These are phyloP conservation scores for Cryptococcus hybrid DNA, from an alignment of 1,284 basidiomycete species.

Conservation along the genomic window DNA sequence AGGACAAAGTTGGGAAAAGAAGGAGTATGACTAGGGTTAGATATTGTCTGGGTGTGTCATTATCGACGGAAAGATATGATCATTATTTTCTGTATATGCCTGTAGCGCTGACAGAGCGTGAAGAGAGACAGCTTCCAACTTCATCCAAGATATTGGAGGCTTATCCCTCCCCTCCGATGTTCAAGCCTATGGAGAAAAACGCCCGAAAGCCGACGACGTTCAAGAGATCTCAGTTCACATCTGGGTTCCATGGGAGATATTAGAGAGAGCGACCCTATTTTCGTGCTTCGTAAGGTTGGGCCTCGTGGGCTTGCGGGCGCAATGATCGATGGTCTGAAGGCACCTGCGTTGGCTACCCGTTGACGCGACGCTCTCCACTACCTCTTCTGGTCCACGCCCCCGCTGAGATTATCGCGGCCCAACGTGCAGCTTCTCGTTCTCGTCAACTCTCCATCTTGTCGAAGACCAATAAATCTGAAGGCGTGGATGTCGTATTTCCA, in stretches of 20 bases:
- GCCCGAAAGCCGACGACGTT: conserved; percentile 73
- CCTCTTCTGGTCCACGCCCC: conserved; percentile 52
- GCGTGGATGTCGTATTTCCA: conserved; percentile 80
- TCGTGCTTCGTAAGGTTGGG: conserved; percentile 73
- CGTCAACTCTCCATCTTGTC: conserved; percentile 83
- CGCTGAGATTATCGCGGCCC: conserved; percentile 89
- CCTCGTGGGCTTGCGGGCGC: conserved; percentile 9
- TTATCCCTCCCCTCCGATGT: conserved; percentile 69
- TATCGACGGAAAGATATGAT: conserved; percentile 39
- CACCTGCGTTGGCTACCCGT: conserved; percentile 5
- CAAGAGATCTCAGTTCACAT: conserved; percentile 73
- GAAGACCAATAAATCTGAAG: conserved; percentile 74
- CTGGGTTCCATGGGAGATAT: conserved; percentile 73
- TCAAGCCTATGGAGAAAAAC: conserved; percentile 61
- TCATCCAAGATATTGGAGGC: conserved; percentile 81
- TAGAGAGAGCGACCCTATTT: conserved; percentile 75
- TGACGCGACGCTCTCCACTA: conserved; percentile 46
- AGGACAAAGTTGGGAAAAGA: conserved; percentile 81
- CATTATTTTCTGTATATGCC: too few relatives aligned
- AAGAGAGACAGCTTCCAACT: conserved; percentile 72
- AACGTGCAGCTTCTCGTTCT: conserved; percentile 76
- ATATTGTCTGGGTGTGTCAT: conserved; percentile 66
- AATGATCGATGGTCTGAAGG: conserved; percentile 3
- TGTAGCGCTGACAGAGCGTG: conserved; percentile 1
- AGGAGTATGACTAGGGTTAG: conserved; percentile 73